A percentile compares a stretch with the other conserved stretches of the same genome.
Evolutionary conservation across 768 basidiomycete genomes (phyloP).

Genomic region (Tephrocybe sp.): DNA sequence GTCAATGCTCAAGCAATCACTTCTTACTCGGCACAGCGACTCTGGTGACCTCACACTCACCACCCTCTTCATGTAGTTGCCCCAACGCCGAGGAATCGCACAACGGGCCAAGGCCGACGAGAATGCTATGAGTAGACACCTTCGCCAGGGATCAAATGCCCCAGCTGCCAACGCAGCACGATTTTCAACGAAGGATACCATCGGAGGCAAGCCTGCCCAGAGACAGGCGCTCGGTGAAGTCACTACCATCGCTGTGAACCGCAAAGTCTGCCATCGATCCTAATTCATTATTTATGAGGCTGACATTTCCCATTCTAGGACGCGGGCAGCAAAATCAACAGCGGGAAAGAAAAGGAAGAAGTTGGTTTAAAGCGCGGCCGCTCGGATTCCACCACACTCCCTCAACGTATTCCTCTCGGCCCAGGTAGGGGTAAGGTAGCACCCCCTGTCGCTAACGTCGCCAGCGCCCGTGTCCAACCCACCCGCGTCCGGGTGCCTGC

Average conservation of each 20-base stretch:
- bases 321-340: conserved; percentile 41
- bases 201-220: conserved; percentile 53
- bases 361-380: conserved; percentile 63
- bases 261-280: conserved; percentile 50
- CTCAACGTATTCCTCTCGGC: conserved; percentile 71
- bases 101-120: conserved; percentile 77
- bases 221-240: conserved; percentile 83
- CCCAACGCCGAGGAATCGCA: conserved; percentile 65
- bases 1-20: conserved; percentile 58
- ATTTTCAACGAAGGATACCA: conserved; percentile 45
- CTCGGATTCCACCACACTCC: conserved; percentile 60
- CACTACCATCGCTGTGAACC: conserved; percentile 73
- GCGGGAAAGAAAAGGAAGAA: conserved; percentile 71
- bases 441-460: conserved; percentile 41
- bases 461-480: conserved; percentile 36
- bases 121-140: conserved; percentile 70
- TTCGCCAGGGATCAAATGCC: conserved; percentile 59
- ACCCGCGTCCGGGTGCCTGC: conserved; percentile 30
- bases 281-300: conserved; percentile 7
- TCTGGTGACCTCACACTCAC: conserved; percentile 18
- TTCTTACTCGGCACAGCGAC: conserved; percentile 53
- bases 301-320: conserved; percentile 39
- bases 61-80: conserved; percentile 42
- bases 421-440: conserved; percentile 50
- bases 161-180: conserved; percentile 49